Evolutionary conservation across 805 yeast species (phyloP).

Genomic region (Schizosaccharomyces octosporus): DNA sequence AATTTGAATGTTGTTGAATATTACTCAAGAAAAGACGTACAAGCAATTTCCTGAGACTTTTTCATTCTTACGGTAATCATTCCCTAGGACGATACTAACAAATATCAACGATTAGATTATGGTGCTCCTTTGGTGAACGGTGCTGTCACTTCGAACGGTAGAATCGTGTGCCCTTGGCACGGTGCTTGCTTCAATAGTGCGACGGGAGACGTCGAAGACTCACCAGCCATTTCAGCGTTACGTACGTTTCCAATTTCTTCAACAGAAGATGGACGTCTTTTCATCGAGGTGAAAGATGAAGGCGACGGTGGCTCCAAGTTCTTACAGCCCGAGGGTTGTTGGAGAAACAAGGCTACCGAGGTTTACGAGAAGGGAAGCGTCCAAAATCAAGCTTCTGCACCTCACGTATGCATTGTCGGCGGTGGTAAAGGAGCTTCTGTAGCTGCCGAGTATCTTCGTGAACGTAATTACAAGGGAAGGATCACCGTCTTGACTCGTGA

Average conservation of each 20-base stretch:
- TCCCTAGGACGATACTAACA: not conserved
- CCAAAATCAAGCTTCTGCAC: not conserved
- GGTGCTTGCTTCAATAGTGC: slow-evolving; percentile 3
- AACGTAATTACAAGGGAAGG: not conserved
- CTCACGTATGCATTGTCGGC: not conserved
- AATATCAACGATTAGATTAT: not conserved
- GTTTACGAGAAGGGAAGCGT: not conserved
- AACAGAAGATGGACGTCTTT: slow-evolving; percentile 2
- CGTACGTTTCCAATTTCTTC: slow-evolving; percentile 1
- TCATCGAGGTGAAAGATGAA: not conserved
- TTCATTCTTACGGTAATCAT: not conserved
- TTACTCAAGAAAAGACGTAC: too few relatives aligned
- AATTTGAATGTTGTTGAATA: too few relatives aligned
- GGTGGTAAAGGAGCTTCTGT: slow-evolving; percentile 3
- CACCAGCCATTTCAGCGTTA: slow-evolving; percentile 3
- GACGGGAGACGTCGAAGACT: slow-evolving; percentile 4
- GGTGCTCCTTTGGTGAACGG: slow-evolving; percentile 5
- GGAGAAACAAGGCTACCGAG: not conserved
- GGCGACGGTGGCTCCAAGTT: not conserved
- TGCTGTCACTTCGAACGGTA: slow-evolving; percentile 1
- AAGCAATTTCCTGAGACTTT: not conserved
- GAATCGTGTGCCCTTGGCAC: slow-evolving; percentile 3
- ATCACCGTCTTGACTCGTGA: slow-evolving; percentile 3
- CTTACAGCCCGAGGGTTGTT: not conserved
- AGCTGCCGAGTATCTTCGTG: slow-evolving; percentile 2